phyloP scores from a whole-genome alignment of 1,139 yeast species.

The Hansenula lynferdii region DNA sequence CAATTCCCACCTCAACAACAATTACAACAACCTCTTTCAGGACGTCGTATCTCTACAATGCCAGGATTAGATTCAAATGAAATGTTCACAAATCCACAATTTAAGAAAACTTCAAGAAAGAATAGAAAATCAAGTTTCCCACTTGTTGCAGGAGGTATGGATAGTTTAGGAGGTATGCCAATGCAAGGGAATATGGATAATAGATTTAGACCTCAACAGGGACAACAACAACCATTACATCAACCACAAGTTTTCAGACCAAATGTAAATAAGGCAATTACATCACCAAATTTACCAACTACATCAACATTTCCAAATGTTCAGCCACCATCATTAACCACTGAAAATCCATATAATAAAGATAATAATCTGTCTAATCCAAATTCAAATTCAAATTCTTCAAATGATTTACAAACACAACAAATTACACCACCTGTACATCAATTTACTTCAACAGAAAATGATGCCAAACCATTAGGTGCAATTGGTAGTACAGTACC shows the following conservation, averaged over 20 bases:
- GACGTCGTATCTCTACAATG: slow-evolving; percentile 21
- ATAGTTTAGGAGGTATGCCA: slow-evolving; percentile 2
- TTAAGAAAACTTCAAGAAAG: slow-evolving; percentile 23
- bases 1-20: slow-evolving; percentile 2
- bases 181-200: not conserved
- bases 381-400: not conserved
- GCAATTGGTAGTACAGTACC: not conserved
- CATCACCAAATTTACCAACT: too few species aligned
- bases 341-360: not conserved
- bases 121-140: slow-evolving; percentile 22
- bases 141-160: slow-evolving; percentile 1
- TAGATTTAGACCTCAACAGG: slow-evolving; percentile 1
- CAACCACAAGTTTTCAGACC: not conserved
- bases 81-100: slow-evolving; percentile 11
- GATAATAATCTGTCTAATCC: not conserved
- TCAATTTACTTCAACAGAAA: not conserved
- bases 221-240: slow-evolving; percentile 1
- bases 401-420: not conserved
- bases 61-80: slow-evolving; percentile 14
- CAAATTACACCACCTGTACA: not conserved
- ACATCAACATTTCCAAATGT: not conserved
- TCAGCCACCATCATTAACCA: too few species aligned
- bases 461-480: slow-evolving; percentile 4
- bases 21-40: slow-evolving; percentile 8
- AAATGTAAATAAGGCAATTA: too few species aligned